phyloP scores from a whole-genome alignment of 306 rosid genomes.

The Lagenaria siceraria region DNA sequence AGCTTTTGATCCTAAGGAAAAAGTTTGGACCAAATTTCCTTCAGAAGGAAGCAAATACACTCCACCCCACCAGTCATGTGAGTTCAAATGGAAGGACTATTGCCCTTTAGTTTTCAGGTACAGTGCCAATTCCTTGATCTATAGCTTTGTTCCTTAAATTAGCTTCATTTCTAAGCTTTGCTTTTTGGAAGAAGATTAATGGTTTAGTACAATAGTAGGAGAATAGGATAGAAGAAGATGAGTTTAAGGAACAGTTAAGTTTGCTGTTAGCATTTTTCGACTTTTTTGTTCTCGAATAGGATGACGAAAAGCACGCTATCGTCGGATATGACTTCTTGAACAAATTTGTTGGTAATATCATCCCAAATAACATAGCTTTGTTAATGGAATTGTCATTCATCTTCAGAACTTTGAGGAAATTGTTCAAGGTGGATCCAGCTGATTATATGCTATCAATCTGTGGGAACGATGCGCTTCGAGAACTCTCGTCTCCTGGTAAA shows the following conservation, averaged over 20 bases:
- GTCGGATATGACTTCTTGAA: background rate
- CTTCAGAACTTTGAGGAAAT: conserved; percentile 70
- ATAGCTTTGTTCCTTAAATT: background rate
- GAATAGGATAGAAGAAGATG: background rate
- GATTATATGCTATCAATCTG: conserved; percentile 91
- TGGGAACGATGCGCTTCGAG: conserved; percentile 84
- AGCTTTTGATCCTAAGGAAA: conserved; percentile 86
- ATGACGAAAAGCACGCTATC: background rate
- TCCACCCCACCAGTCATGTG: conserved; percentile 81
- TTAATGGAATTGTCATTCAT: background rate
- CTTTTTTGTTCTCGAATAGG: background rate
- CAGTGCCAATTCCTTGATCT: background rate
- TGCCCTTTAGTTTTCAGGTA: conserved; percentile 93
- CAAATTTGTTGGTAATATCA: background rate
- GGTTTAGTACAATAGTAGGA: background rate
- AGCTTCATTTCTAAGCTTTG: background rate
- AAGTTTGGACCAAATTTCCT: conserved; percentile 89
- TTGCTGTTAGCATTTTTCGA: background rate
- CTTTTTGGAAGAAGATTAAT: background rate
- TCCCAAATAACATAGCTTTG: background rate
- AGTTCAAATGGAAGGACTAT: conserved; percentile 91
- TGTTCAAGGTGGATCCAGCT: conserved; percentile 92
- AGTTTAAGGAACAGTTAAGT: background rate
- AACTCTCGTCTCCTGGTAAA: conserved; percentile 90
- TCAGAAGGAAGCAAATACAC: conserved; percentile 85